phyloP scores from a whole-genome alignment of 2,329 filamentous ascomycete species.

The Fusarium penzigii region DNA sequence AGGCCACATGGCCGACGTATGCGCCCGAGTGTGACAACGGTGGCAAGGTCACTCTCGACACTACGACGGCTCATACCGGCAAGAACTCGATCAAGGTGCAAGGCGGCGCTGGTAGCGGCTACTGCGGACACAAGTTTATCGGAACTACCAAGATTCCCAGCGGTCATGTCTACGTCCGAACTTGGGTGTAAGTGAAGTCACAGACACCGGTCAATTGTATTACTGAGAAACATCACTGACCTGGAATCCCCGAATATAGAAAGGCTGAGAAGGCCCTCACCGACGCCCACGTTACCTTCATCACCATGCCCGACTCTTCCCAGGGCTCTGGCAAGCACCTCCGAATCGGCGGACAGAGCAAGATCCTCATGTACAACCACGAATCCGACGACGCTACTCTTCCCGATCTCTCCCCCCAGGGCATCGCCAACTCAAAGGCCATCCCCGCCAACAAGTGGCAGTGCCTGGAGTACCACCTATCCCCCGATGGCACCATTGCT shows the following conservation, averaged over 20 bases:
- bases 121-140: conserved; percentile 62
- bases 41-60: conserved; percentile 58
- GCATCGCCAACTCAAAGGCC: conserved; percentile 54
- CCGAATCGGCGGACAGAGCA: conserved; percentile 60
- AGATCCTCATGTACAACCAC: conserved; percentile 66
- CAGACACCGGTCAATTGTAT: no score
- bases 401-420: conserved; percentile 60
- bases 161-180: conserved; percentile 59
- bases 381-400: conserved; percentile 64
- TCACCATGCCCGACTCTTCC: conserved; percentile 62
- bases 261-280: conserved; percentile 59
- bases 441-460: conserved; percentile 54
- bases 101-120: conserved; percentile 50
- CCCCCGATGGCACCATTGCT: conserved; percentile 58
- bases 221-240: not conserved
- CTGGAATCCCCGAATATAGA: conserved; percentile 33
- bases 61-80: conserved; percentile 55
- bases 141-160: conserved; percentile 57
- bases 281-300: conserved; percentile 61
- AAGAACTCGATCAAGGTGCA: conserved; percentile 54
- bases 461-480: conserved; percentile 63
- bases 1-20: conserved; percentile 59
- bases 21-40: conserved; percentile 62
- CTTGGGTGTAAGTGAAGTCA: conserved; percentile 50
- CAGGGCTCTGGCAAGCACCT: conserved; percentile 60